These are phyloP conservation scores for Apiotrichum laibachii DNA, from an alignment of 1,284 basidiomycete species.

Conservation along the genomic window DNA sequence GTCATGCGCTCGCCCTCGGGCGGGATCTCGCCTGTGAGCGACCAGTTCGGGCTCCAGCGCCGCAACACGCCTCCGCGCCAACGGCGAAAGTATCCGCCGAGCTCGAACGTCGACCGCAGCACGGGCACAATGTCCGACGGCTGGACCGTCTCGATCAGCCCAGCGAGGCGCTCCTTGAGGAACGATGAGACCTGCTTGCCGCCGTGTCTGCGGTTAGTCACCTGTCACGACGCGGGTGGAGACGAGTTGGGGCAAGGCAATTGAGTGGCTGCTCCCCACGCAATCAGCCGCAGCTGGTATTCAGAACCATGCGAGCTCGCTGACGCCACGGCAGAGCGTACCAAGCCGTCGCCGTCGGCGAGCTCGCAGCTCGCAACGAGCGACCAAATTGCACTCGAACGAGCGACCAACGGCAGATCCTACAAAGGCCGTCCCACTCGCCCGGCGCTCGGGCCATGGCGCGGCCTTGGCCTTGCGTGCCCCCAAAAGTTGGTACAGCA, in stretches of 20 bases:
- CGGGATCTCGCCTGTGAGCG: slow-evolving; percentile 6
- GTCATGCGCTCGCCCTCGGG: slow-evolving; percentile 57
- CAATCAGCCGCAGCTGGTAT: no score
- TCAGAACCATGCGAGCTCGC: no score
- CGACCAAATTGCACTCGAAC: no score
- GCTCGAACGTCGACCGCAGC: slow-evolving; percentile 69
- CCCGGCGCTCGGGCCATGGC: no score
- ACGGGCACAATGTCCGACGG: slow-evolving; percentile 68
- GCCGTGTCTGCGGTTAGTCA: slow-evolving; percentile 61
- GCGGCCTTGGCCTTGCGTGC: no score
- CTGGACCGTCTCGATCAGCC: slow-evolving; percentile 70
- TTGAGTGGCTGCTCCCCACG: no score
- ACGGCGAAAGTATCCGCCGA: slow-evolving; percentile 77
- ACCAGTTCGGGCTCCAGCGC: slow-evolving; percentile 33
- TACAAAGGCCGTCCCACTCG: no score
- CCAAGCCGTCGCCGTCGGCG: no score
- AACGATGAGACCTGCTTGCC: slow-evolving; percentile 70
- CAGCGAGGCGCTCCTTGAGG: slow-evolving; percentile 74
- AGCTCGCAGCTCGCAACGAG: no score
- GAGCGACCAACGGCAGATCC: no score
- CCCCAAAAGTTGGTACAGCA: no score
- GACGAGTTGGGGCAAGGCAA: slow-evolving; percentile 11
- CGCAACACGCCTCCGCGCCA: slow-evolving; percentile 72
- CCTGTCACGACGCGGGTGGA: not conserved
- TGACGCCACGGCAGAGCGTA: no score